A percentile compares a stretch with the other conserved stretches of the same genome.
Evolutionary conservation across 495 filamentous ascomycete species (phyloP).

Genomic region (Pseudevernia furfuracea): DNA sequence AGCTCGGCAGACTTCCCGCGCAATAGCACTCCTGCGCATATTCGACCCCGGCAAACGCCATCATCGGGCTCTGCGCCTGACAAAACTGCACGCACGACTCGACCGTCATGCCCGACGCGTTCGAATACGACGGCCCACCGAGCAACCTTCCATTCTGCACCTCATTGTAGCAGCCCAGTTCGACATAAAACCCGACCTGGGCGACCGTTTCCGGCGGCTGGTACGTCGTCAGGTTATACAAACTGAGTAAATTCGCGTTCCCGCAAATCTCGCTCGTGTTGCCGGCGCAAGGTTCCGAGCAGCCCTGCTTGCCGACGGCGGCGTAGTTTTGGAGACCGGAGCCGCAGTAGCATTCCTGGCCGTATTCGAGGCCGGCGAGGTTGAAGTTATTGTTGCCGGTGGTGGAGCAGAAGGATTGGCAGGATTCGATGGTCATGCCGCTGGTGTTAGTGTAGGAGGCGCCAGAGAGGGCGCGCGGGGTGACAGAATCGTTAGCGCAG

Average conservation of each 20-base stretch:
- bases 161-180: background rate
- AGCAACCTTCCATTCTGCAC: background rate
- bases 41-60: background rate
- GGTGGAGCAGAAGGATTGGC: conserved; percentile 33
- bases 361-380: conserved; percentile 32
- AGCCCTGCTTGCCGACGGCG: background rate
- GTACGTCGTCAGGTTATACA: background rate
- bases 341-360: conserved; percentile 31
- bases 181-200: background rate
- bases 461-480: conserved; percentile 22
- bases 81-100: background rate
- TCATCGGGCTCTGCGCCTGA: background rate
- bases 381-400: conserved; percentile 28
- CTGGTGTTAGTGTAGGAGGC: conserved; percentile 30
- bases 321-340: background rate
- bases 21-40: background rate
- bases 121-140: background rate
- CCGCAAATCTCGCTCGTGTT: background rate
- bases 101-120: background rate
- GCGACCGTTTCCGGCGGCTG: background rate
- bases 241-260: background rate
- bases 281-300: background rate
- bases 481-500: conserved; percentile 31
- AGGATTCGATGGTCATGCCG: conserved; percentile 39
- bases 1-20: background rate